Conservation (phyloP, 2,329 filamentous ascomycete species). For the Talaromyces rugulosus region DNA sequence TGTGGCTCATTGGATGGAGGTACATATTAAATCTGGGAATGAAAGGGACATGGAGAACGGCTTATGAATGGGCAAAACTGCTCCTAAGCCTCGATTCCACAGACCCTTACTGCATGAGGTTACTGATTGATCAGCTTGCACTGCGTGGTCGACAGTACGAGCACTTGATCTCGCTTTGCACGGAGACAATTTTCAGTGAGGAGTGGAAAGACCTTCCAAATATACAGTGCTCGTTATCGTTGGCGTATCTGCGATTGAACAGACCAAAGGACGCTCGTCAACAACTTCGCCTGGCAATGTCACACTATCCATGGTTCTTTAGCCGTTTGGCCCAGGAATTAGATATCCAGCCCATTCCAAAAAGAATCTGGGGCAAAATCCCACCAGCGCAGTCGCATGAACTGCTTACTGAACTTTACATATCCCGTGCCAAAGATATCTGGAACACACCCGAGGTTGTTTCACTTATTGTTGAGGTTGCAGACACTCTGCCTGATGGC, state of each 20-base stretch:
- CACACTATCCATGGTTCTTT: slow-evolving; percentile 78
- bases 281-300: slow-evolving; percentile 64
- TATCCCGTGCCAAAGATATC: slow-evolving; percentile 70
- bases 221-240: slow-evolving; percentile 68
- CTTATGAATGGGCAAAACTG: slow-evolving; percentile 89
- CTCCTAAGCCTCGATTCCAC: slow-evolving; percentile 68
- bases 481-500: slow-evolving; percentile 49
- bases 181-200: slow-evolving; percentile 47
- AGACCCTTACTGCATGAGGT: slow-evolving; percentile 78
- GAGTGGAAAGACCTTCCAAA: slow-evolving; percentile 60
- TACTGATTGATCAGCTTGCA: slow-evolving; percentile 79
- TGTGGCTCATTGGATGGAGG: slow-evolving; percentile 85
- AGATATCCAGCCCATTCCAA: slow-evolving; percentile 69
- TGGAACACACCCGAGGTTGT: slow-evolving; percentile 77
- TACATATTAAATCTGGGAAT: slow-evolving; percentile 81
- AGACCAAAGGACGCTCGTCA: slow-evolving; percentile 62
- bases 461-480: slow-evolving; percentile 65
- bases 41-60: slow-evolving; percentile 91
- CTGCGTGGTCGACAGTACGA: slow-evolving; percentile 73
- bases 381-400: slow-evolving; percentile 62
- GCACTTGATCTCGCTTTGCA: slow-evolving; percentile 68
- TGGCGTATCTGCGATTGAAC: slow-evolving; percentile 70
- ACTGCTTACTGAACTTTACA: slow-evolving; percentile 72
- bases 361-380: slow-evolving; percentile 75
- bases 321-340: slow-evolving; percentile 74